Conservation (phyloP, 768 basidiomycete genomes). For the Termitomyces sp. region DNA sequence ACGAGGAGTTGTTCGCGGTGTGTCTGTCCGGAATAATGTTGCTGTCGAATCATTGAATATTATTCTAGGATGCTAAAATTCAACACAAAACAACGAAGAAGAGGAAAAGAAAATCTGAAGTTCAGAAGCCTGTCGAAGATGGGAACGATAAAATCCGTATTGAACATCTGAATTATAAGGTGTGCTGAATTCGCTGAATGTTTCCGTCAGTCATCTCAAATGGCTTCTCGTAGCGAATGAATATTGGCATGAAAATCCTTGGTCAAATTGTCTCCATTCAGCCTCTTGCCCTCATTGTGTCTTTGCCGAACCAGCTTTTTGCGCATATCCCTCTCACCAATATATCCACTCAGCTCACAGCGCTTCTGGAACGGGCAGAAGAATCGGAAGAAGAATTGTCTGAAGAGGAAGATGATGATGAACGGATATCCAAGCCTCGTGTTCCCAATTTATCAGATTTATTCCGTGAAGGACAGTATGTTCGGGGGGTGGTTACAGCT, state of each 20-base stretch:
- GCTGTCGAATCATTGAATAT: constrained; percentile 9
- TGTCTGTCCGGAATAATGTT: constrained; percentile 19
- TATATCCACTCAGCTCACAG: constrained; percentile 77
- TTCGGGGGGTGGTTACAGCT: constrained; percentile 73
- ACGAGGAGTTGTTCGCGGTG: constrained; percentile 76
- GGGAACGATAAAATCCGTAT: constrained; percentile 67
- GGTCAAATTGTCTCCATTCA: constrained; percentile 86
- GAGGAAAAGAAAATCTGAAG: constrained; percentile 47
- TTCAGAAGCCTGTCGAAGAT: constrained; percentile 29
- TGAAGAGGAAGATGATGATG: constrained; percentile 50
- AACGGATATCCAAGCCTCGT: constrained; percentile 28
- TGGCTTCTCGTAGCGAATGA: constrained; percentile 55
- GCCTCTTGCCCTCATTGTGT: constrained; percentile 87
- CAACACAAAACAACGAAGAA: constrained; percentile 44
- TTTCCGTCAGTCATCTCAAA: neutral
- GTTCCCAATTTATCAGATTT: constrained; percentile 74
- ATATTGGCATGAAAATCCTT: constrained; percentile 82
- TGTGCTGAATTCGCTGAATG: constrained; percentile 24
- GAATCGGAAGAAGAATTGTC: constrained; percentile 46
- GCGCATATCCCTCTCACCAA: constrained; percentile 95
- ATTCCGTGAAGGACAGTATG: constrained; percentile 83
- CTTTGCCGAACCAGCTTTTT: constrained; percentile 93
- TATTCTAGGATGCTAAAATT: constrained; percentile 37
- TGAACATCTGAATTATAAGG: constrained; percentile 94
- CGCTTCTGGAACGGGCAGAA: constrained; percentile 62